These are phyloP conservation scores for Blastocystis sp. DNA, from an alignment of 352 stramenopile species.

Conservation along the genomic window DNA sequence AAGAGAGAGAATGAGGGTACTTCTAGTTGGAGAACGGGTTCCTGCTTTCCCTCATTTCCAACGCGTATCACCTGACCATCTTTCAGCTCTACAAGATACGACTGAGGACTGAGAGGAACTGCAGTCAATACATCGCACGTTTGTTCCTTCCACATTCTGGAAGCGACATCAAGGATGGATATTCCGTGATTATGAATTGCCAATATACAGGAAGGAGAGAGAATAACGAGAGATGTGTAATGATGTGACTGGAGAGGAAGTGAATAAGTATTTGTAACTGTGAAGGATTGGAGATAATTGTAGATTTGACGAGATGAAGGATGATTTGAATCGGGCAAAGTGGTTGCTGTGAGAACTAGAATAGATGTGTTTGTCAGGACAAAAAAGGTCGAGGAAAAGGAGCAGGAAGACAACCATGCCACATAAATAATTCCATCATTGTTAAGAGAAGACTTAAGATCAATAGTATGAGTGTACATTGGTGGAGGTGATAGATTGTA, in stretches of 20 bases:
- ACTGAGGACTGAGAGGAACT: neutral
- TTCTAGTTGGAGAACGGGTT: neutral
- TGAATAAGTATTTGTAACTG: neutral
- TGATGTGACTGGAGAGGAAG: neutral
- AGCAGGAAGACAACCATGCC: neutral
- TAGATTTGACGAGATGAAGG: neutral
- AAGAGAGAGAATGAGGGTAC: neutral
- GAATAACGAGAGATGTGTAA: neutral
- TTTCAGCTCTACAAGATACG: neutral
- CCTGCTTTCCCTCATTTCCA: neutral
- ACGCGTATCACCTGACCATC: neutral
- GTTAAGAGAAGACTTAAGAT: neutral
- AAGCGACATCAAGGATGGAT: neutral
- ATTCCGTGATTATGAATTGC: neutral
- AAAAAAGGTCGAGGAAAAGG: neutral
- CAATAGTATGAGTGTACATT: slow-evolving; percentile 15
- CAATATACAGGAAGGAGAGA: neutral
- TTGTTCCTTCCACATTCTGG: neutral
- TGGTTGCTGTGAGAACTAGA: neutral
- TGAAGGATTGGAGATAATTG: neutral
- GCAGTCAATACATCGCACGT: neutral
- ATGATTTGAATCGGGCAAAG: neutral
- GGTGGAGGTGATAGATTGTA: slow-evolving; percentile 12
- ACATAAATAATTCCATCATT: neutral
- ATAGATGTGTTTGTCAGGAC: neutral